Evolutionary conservation across 257 asterid genomes (phyloP).

Genomic region (Forsythia suspensa): DNA sequence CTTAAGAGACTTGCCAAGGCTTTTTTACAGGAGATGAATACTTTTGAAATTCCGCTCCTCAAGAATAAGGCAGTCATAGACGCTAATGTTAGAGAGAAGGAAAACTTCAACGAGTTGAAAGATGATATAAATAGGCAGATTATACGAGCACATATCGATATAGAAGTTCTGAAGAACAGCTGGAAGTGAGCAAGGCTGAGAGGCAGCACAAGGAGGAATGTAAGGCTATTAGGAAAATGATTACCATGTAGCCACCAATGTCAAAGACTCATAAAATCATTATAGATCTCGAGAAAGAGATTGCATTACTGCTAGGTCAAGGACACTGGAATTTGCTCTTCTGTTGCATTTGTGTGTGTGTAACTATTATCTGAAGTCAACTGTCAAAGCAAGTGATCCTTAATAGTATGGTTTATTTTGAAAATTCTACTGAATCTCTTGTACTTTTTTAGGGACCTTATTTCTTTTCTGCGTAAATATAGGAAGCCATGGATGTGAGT

Average conservation of each 20-base stretch:
- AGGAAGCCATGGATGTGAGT: not conserved
- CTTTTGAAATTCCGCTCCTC: constrained; percentile 85
- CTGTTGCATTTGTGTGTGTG: constrained; percentile 47
- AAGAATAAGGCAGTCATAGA: constrained; percentile 90
- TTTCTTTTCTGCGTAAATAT: not conserved
- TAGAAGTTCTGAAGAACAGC: constrained; percentile 87
- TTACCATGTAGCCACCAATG: constrained; percentile 87
- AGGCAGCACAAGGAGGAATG: constrained; percentile 97
- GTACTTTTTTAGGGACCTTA: not conserved
- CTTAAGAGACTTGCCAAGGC: constrained; percentile 75
- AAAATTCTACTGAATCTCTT: not conserved
- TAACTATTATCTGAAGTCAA: not conserved
- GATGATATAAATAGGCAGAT: constrained; percentile 81
- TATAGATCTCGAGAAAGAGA: constrained; percentile 78
- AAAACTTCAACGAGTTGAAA: constrained; percentile 76
- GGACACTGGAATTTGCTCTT: constrained; percentile 85
- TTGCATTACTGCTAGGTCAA: constrained; percentile 71
- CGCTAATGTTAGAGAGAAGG: constrained; percentile 88
- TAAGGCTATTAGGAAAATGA: constrained; percentile 85
- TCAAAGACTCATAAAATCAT: constrained; percentile 74
- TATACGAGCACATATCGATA: constrained; percentile 71
- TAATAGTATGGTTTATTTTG: not conserved
- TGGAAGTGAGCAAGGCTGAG: constrained; percentile 92
- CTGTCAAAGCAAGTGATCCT: not conserved
- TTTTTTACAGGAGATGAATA: constrained; percentile 87